Evolutionary conservation across 192 early-diverging fungal genomes (phyloP).

Genomic region (Dispira simplex): DNA sequence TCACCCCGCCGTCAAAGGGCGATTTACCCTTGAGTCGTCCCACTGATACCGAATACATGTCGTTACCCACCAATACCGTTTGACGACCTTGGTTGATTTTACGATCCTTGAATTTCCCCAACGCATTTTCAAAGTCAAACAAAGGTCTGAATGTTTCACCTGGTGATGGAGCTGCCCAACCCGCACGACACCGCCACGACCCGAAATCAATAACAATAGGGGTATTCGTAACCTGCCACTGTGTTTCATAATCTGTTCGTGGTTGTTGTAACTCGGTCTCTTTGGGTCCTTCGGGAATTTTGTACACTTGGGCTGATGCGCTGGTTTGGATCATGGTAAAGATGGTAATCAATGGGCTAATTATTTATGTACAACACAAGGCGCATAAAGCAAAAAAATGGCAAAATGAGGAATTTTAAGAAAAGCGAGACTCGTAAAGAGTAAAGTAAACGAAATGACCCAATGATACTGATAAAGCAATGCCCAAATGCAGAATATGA

Average conservation of each 20-base stretch:
- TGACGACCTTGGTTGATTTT: constrained; percentile 19
- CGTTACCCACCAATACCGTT: constrained; percentile 43
- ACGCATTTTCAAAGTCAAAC: constrained; percentile 48
- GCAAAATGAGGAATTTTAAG: too few relatives aligned
- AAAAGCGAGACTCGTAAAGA: too few relatives aligned
- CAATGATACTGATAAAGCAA: too few relatives aligned
- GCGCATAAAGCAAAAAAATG: too few relatives aligned
- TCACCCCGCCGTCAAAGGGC: constrained; percentile 18
- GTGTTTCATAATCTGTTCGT: constrained; percentile 32
- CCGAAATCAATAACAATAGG: constrained; percentile 62
- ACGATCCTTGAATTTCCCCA: constrained; percentile 47
- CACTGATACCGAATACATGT: constrained; percentile 39
- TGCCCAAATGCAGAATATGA: too few relatives aligned
- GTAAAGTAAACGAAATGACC: too few relatives aligned
- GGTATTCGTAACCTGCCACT: constrained; percentile 20
- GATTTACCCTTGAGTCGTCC: constrained; percentile 22
- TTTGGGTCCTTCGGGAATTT: constrained; percentile 22
- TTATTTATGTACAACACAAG: too few relatives aligned
- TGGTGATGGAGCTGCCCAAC: constrained; percentile 43
- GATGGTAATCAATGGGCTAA: too few relatives aligned
- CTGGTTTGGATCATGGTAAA: too few relatives aligned
- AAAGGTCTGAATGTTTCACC: constrained; percentile 25
- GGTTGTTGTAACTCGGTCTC: constrained; percentile 22
- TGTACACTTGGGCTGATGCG: not conserved
- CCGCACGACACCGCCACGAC: constrained; percentile 62